phyloP scores from a whole-genome alignment of 2,329 filamentous ascomycete species.

The Aspergillus texensis region DNA sequence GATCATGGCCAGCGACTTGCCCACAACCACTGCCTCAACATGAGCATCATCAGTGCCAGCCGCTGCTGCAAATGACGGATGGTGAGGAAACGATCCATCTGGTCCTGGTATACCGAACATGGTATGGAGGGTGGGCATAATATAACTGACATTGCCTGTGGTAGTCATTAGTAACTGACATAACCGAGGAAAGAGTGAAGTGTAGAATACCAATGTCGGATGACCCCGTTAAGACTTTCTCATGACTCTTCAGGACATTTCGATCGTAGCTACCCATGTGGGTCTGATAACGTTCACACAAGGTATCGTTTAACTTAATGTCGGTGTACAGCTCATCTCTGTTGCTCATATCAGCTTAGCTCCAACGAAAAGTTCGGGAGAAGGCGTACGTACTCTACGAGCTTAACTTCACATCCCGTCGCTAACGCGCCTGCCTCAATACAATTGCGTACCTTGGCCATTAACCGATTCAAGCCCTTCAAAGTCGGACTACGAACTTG shows the following conservation, averaged over 20 bases:
- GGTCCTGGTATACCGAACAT: constrained; percentile 50
- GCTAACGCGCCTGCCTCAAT: constrained; percentile 40
- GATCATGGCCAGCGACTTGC: constrained; percentile 49
- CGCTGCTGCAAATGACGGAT: constrained; percentile 48
- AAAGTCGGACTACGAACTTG: constrained; percentile 50
- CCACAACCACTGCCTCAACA: constrained; percentile 46
- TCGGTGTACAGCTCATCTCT: constrained; percentile 46
- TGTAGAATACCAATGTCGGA: constrained; percentile 48
- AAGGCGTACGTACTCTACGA: constrained; percentile 30
- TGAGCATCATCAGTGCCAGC: constrained; percentile 49
- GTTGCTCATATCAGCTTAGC: background rate
- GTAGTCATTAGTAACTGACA: background rate
- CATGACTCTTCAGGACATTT: constrained; percentile 40
- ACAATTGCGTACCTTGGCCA: constrained; percentile 34
- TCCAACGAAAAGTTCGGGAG: too few species aligned
- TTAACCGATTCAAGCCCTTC: constrained; percentile 39
- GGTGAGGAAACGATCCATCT: constrained; percentile 38
- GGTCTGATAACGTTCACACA: constrained; percentile 48
- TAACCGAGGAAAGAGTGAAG: too few species aligned
- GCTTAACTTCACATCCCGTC: constrained; percentile 37
- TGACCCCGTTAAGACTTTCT: constrained; percentile 45
- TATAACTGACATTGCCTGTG: constrained; percentile 53
- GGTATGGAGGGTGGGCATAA: constrained; percentile 53
- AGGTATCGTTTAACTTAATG: constrained; percentile 48
- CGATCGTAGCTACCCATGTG: constrained; percentile 48